Conservation (phyloP, 2,329 filamentous ascomycete genomes). For the Aureobasidium uvarum region DNA sequence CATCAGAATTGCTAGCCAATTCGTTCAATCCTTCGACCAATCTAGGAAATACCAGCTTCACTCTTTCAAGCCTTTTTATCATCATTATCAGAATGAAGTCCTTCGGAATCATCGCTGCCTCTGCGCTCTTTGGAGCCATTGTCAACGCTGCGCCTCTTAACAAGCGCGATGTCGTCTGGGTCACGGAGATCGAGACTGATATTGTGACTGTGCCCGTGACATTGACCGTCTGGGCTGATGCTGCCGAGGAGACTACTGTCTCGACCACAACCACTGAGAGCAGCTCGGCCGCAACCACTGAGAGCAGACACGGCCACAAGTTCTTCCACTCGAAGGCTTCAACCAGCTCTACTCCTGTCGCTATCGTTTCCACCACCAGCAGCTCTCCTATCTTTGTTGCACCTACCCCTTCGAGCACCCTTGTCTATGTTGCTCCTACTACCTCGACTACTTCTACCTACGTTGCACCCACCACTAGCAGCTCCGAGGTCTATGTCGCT, state of each 20-base stretch:
- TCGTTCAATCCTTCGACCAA: conserved; percentile 22
- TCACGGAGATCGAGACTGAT: conserved; percentile 50
- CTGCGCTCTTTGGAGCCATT: conserved; percentile 33
- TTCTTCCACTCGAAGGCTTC: conserved; percentile 26
- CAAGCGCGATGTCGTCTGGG: conserved; percentile 50
- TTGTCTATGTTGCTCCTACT: conserved; percentile 33
- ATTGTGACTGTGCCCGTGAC: conserved; percentile 52
- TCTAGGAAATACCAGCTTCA: neutral
- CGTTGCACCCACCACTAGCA: conserved; percentile 31
- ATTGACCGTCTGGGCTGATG: conserved; percentile 47
- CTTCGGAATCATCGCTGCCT: conserved; percentile 33
- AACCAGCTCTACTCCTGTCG: conserved; percentile 26
- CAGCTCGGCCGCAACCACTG: conserved; percentile 33
- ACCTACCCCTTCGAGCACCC: conserved; percentile 30
- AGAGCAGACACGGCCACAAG: conserved; percentile 31
- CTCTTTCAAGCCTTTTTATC: conserved; percentile 13
- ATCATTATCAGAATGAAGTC: conserved; percentile 39
- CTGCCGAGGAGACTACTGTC: conserved; percentile 33
- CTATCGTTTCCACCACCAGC: conserved; percentile 11
- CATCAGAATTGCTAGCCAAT: conserved; percentile 28
- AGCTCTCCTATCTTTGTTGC: conserved; percentile 32
- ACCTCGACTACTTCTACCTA: conserved; percentile 28
- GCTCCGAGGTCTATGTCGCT: conserved; percentile 28
- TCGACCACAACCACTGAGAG: conserved; percentile 33
- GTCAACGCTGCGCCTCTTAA: conserved; percentile 39